These are phyloP conservation scores for Boletus barrowsii DNA, from an alignment of 768 basidiomycete genomes.

Conservation along the genomic window DNA sequence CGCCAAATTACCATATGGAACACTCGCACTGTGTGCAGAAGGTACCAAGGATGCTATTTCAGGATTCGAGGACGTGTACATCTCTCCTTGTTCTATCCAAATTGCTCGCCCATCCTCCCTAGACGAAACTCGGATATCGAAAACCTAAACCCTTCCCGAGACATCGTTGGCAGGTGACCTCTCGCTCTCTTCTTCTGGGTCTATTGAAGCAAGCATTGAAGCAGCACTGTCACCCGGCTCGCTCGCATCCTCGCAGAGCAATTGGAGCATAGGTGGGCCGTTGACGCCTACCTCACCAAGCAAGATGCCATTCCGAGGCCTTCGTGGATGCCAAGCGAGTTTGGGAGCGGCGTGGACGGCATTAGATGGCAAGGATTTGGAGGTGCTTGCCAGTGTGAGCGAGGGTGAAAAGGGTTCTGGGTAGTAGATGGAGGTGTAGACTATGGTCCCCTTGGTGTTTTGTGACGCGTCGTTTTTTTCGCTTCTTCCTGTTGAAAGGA, in stretches of 20 bases:
- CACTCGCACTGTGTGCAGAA: slow-evolving; percentile 83
- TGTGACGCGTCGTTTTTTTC: too few relatives aligned
- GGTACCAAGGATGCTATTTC: slow-evolving; percentile 94
- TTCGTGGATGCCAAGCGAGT: slow-evolving; percentile 51
- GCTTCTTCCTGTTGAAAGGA: too few relatives aligned
- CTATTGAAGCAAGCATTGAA: slow-evolving; percentile 41
- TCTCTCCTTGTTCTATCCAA: slow-evolving; percentile 16
- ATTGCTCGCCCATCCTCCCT: not conserved
- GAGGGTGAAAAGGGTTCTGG: not conserved
- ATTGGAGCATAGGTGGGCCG: slow-evolving; percentile 17
- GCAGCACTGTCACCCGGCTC: slow-evolving; percentile 19
- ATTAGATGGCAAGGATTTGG: slow-evolving; percentile 67
- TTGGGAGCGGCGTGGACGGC: slow-evolving; percentile 91
- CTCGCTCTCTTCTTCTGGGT: slow-evolving; percentile 45
- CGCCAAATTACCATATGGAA: slow-evolving; percentile 73
- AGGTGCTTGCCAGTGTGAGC: slow-evolving; percentile 11
- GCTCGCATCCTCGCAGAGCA: slow-evolving; percentile 24
- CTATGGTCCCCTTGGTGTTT: too few relatives aligned
- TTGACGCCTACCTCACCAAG: slow-evolving; percentile 37
- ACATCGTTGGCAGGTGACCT: slow-evolving; percentile 46
- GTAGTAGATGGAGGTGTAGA: not conserved
- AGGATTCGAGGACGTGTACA: slow-evolving; percentile 94
- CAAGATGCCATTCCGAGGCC: slow-evolving; percentile 56
- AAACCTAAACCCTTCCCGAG: slow-evolving; percentile 58
- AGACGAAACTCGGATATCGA: slow-evolving; percentile 98